Percentiles rank a stretch among this genome's conserved stretches.
phyloP scores from a whole-genome alignment of 106 monocot species.

The Chionographis japonica region DNA sequence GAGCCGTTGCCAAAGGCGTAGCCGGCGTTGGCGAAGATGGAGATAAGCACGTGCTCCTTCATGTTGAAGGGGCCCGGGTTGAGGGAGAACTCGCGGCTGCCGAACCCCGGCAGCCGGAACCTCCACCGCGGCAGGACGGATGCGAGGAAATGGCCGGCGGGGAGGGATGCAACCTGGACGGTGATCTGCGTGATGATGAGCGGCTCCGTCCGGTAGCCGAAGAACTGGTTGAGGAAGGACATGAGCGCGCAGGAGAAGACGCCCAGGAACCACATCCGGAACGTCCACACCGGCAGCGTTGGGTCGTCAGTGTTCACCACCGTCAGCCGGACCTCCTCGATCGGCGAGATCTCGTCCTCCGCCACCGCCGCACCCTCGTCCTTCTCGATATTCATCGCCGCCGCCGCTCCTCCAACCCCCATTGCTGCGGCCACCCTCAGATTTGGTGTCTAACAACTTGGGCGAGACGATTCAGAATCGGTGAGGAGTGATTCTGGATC shows the following conservation, averaged over 20 bases:
- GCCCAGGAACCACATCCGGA: conserved; percentile 94
- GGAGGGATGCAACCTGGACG: conserved; percentile 91
- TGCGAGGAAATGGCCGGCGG: conserved; percentile 66
- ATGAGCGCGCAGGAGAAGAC: conserved; percentile 65
- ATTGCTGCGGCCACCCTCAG: too few species aligned
- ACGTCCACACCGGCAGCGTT: conserved; percentile 82
- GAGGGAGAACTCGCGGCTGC: conserved; percentile 59
- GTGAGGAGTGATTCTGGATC: too few species aligned
- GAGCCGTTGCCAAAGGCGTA: conserved; percentile 78
- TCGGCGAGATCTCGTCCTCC: conserved; percentile 73
- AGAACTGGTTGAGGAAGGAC: conserved; percentile 97
- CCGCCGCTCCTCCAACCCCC: too few species aligned
- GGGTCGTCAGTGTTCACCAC: conserved; percentile 78
- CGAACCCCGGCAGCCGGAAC: conserved; percentile 54
- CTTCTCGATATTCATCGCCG: too few species aligned
- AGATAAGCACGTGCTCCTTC: conserved; percentile 95
- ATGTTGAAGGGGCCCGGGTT: conserved; percentile 97
- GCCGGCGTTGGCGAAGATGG: conserved; percentile 97
- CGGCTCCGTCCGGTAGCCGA: conserved; percentile 82
- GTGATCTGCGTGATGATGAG: conserved; percentile 92
- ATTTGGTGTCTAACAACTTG: too few species aligned
- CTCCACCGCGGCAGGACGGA: conserved; percentile 44
- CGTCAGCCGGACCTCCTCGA: conserved; percentile 87
- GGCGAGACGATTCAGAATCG: too few species aligned
- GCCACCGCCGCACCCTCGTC: neutral